A percentile compares a stretch with the other conserved stretches of the same genome.
These are phyloP conservation scores for Talaromyces ruber DNA, from an alignment of 495 filamentous ascomycete genomes.

Conservation along the genomic window DNA sequence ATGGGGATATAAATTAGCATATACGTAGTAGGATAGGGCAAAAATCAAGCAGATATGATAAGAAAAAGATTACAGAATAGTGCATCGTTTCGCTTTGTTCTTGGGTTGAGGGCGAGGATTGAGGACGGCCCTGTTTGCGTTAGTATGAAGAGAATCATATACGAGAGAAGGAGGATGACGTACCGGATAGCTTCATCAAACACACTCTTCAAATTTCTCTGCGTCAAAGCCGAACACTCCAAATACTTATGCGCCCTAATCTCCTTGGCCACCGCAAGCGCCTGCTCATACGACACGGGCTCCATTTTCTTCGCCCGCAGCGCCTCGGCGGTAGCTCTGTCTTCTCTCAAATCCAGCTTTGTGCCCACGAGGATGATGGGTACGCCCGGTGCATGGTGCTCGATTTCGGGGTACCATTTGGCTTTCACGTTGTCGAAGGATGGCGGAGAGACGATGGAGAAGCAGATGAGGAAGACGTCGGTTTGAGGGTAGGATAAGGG, in stretches of 20 bases:
- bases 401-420: conserved; percentile 97
- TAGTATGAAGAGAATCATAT: background rate
- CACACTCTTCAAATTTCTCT: conserved; percentile 92
- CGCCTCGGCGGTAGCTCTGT: conserved; percentile 66
- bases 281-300: conserved; percentile 85
- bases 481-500: conserved; percentile 97
- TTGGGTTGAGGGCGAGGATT: conserved; percentile 60
- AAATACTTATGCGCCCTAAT: conserved; percentile 92
- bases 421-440: conserved; percentile 97
- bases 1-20: conserved; percentile 3
- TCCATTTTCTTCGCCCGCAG: conserved; percentile 83
- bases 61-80: conserved; percentile 52
- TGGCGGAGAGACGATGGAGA: conserved; percentile 94
- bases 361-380: conserved; percentile 97
- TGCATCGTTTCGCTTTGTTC: conserved; percentile 65
- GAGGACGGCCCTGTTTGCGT: conserved; percentile 60
- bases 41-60: background rate
- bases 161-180: conserved; percentile 10
- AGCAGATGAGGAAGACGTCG: conserved; percentile 96
- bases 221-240: conserved; percentile 96
- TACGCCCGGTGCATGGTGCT: conserved; percentile 89
- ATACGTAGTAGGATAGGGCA: background rate
- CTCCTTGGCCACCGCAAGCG: conserved; percentile 75
- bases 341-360: conserved; percentile 92
- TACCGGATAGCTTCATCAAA: conserved; percentile 97